A percentile compares a stretch with the other conserved stretches of the same genome.
These are phyloP conservation scores for Entomortierella parvispora DNA, from an alignment of 192 early-diverging fungal species.

Conservation along the genomic window DNA sequence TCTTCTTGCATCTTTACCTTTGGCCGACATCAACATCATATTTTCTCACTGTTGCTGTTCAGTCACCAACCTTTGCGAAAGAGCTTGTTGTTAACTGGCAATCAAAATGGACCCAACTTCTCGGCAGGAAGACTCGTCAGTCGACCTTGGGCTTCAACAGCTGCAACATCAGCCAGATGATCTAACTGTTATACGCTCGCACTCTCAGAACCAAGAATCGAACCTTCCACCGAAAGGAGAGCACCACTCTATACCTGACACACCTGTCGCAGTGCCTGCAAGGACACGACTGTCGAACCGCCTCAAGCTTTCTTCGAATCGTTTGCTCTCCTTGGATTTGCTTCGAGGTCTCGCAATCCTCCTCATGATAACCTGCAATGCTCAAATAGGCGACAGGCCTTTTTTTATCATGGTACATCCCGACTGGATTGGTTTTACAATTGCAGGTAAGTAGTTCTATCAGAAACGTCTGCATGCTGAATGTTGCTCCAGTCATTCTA, in stretches of 20 bases:
- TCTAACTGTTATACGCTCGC: background rate
- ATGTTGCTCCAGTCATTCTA: too few species aligned
- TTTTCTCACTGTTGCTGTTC: too few species aligned
- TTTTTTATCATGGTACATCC: conserved; percentile 40
- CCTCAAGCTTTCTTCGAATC: conserved; percentile 31
- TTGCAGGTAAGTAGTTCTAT: conserved; percentile 31
- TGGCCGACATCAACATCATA: too few species aligned
- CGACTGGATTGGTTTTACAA: conserved; percentile 60
- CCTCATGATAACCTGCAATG: too few species aligned
- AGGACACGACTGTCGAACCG: background rate
- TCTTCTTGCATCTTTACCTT: background rate
- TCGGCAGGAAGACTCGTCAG: background rate
- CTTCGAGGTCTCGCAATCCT: conserved; percentile 48
- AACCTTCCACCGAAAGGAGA: background rate
- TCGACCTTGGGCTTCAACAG: background rate
- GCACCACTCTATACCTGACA: background rate
- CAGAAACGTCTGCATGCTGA: too few species aligned
- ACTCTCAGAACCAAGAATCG: background rate
- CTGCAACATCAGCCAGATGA: background rate
- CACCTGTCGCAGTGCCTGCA: background rate
- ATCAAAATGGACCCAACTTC: too few species aligned
- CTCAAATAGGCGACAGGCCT: conserved; percentile 1
- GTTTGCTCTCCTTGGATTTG: conserved; percentile 57
- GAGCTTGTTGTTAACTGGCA: too few species aligned
- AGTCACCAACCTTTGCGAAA: too few species aligned